Evolutionary conservation across 106 monocot species (phyloP).

Genomic region (Allium fistulosum): DNA sequence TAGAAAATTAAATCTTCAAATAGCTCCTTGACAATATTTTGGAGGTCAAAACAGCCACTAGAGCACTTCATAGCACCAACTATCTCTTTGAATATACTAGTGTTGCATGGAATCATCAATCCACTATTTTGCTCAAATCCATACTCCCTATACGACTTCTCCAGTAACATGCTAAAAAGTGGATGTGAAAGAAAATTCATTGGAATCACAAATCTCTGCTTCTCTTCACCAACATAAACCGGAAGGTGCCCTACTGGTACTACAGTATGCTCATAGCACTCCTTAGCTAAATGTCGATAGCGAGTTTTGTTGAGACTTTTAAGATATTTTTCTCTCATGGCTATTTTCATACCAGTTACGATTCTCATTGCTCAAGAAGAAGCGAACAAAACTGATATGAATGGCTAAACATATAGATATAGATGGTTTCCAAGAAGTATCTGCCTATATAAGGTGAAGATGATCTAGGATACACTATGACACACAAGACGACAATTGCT

Average conservation of each 20-base stretch:
- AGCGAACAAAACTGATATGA: background rate
- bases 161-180: slow-evolving; percentile 18
- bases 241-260: slow-evolving; percentile 11
- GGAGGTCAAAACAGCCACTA: slow-evolving; percentile 16
- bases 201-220: slow-evolving; percentile 18
- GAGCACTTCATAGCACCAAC: slow-evolving; percentile 12
- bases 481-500: too few relatives aligned
- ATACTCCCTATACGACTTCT: slow-evolving; percentile 16
- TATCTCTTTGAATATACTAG: slow-evolving; percentile 12
- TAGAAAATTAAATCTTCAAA: background rate
- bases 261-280: background rate
- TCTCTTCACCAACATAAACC: slow-evolving; percentile 29
- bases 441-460: too few relatives aligned
- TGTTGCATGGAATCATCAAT: slow-evolving; percentile 18
- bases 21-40: slow-evolving; percentile 13
- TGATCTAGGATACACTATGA: too few relatives aligned
- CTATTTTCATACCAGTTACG: background rate
- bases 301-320: background rate
- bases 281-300: background rate
- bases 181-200: slow-evolving; percentile 19
- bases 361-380: background rate
- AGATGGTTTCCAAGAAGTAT: too few relatives aligned
- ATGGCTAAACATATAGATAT: too few relatives aligned
- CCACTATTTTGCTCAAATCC: slow-evolving; percentile 17
- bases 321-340: background rate